Base-by-base conservation (phyloP, 2,329 filamentous ascomycete genomes). In the Alternaria metachromatica region DNA sequence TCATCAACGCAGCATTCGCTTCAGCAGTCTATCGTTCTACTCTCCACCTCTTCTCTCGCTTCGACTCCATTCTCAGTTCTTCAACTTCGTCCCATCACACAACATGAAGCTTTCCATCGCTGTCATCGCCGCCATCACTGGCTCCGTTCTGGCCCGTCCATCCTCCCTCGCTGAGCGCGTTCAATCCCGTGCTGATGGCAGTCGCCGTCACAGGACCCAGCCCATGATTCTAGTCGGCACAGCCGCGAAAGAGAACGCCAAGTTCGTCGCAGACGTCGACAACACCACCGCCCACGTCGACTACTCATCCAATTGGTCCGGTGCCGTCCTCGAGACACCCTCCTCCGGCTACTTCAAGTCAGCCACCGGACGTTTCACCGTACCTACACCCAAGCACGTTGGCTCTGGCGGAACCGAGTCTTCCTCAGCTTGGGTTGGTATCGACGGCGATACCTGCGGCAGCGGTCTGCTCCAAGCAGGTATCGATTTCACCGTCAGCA, bases 241-340 rank as follows among this genome's bases (percentile, higher is more conserved):
- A 20, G 55, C 44, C 49, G 55, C 62, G n/a, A 66, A 68, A 26
- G 63, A 65, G 28, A 58, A 65, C 21, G 56, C 46, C 33, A 58
- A 58, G 18, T 58, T 64, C 37, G 25, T 65, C n/a, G 58, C 43
- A 4, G 67, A 73, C 18, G 60, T 72, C 4, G 64, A 61, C 33
- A 68, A 68, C 44, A 82, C 81, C 69, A 82, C 79, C 28, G 80
- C 79, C 51, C 72, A 86, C 15, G 82, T 85, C 25, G 68, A 82
- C 28, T 88, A 88, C 79, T 84, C 80, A 63, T 80, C 78, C 70
- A 89, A 89, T 81, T 89, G 87, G 87, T 84, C 87, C 9, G 88
- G 88, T 33, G 86, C 86, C 1, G 85, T 88, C 9, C 82, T 87
- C 55, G 64, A 66, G 25, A 44, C 62, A n/a, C 66, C 64, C 15